These are phyloP conservation scores for Penicillium paneum DNA, from an alignment of 2,329 filamentous ascomycete genomes.

Conservation along the genomic window DNA sequence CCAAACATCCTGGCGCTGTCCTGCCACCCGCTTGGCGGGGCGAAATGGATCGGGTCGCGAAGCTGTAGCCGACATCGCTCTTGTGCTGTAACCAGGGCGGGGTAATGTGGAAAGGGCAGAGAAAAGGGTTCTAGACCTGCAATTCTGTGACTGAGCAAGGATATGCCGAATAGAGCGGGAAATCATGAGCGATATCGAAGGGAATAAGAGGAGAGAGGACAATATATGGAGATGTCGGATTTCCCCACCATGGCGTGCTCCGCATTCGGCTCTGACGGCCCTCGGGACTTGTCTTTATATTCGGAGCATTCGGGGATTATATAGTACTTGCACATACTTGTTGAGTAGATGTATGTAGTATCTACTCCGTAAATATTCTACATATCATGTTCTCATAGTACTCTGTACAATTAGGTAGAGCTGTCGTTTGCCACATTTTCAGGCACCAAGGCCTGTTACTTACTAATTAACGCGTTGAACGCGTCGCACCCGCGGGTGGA, in stretches of 20 bases:
- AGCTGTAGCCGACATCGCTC: slow-evolving; percentile 42
- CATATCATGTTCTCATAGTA: neutral
- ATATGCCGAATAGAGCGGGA: slow-evolving; percentile 1
- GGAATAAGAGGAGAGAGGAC: slow-evolving; percentile 1
- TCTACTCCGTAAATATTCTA: neutral
- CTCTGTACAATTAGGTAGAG: neutral
- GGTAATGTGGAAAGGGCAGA: slow-evolving; percentile 13
- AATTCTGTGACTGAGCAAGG: slow-evolving; percentile 1
- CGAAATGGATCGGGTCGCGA: slow-evolving; percentile 42
- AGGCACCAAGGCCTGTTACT: slow-evolving; percentile 3
- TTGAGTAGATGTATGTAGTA: neutral
- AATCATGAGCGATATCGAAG: slow-evolving; percentile 8
- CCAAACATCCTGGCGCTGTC: slow-evolving; percentile 53
- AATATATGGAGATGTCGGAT: slow-evolving; percentile 1
- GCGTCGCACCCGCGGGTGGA: neutral
- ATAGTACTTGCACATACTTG: neutral
- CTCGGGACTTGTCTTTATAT: neutral
- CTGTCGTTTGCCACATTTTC: neutral
- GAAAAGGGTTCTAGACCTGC: neutral
- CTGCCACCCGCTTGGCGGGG: slow-evolving; percentile 49
- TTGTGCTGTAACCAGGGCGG: slow-evolving; percentile 22
- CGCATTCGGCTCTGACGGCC: neutral
- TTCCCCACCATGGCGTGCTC: slow-evolving; percentile 22
- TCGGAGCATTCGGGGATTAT: neutral
- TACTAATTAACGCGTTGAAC: slow-evolving; percentile 7